Evolutionary conservation across 2,329 filamentous ascomycete genomes (phyloP), one percentile per base, ranked within the genome.

Genomic region (Ophiostoma himal-ulmi): DNA sequence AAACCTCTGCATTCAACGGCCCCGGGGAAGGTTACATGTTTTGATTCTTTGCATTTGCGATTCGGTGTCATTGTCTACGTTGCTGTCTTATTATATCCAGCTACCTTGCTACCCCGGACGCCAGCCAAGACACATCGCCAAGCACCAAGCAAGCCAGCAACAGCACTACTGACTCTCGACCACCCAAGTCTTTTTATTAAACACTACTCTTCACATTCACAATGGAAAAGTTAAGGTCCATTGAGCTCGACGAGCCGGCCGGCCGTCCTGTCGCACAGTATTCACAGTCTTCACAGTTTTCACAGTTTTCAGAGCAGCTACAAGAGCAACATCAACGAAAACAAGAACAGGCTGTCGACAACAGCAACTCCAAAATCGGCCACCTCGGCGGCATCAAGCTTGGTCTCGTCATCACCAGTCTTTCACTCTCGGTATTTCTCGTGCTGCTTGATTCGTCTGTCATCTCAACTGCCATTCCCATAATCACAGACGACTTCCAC

Each of bases 401-500:
- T 0, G 52, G 52, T 1, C 14, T 69, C 1, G 20, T 75, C 10
- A 26, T 75, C 17, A 36, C 68, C 14, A 67, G 70, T 8, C 41
- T 74, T 5, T 66, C 72, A 1, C 67, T 76, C 17, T 73, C 69
- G 10, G 62, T 36, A 6, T 75, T 76, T 39, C 68, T 75, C 14
- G 70, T 75, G n/a, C 20, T 74, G 13, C 62, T 76, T 2, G 74
- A 76, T 68, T 65, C 62, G 13, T 72, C 74, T 7, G 71, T 75
- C 26, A 69, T 75, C 17, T 68, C 71, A 5, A 75, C 74, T 69
- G 74, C 74, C 34, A 70, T 75, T 5, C 74, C 74, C 3, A 62
- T 52, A 10, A 75, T 75, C 62, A 74, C 74, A 5, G 71, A 73
- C 69, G 73, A 74, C 2, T 75, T 75, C 52, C 70, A 70, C 66